These are phyloP conservation scores for Catunica adiposa DNA, from an alignment of 2,329 filamentous ascomycete species.

Conservation along the genomic window DNA sequence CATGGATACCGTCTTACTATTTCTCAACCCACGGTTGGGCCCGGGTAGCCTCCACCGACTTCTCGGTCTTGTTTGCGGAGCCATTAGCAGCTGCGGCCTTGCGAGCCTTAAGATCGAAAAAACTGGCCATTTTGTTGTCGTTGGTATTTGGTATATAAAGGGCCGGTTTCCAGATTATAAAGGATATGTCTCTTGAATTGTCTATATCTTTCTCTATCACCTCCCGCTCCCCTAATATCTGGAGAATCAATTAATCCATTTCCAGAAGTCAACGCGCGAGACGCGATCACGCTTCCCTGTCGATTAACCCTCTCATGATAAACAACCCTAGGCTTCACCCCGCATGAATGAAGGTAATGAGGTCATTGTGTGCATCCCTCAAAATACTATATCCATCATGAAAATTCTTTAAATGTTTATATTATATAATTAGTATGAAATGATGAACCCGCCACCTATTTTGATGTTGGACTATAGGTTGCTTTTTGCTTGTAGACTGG, in stretches of 20 bases:
- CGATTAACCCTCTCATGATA: neutral
- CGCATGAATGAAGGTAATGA: neutral
- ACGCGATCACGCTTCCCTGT: neutral
- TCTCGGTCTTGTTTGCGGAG: conserved; percentile 48
- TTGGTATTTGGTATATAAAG: neutral
- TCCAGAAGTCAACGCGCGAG: neutral
- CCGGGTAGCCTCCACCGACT: conserved; percentile 41
- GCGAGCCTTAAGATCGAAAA: conserved; percentile 90
- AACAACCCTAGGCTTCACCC: neutral
- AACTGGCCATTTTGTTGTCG: conserved; percentile 52
- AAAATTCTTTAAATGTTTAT: no score
- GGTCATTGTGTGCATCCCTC: no score
- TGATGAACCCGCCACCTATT: no score
- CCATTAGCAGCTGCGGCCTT: conserved; percentile 54
- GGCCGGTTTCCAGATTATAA: no score
- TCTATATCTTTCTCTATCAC: no score
- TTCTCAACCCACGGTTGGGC: conserved; percentile 97
- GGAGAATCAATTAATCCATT: conserved; percentile 14
- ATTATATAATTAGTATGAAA: no score
- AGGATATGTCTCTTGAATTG: no score
- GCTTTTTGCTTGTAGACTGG: no score
- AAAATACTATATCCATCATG: no score
- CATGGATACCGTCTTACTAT: conserved; percentile 51
- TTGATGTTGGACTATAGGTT: no score
- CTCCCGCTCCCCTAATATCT: neutral